Evolutionary conservation across 1,284 basidiomycete species (phyloP), one percentile per base, ranked within the genome.

Genomic region (Puccinia coronata): DNA sequence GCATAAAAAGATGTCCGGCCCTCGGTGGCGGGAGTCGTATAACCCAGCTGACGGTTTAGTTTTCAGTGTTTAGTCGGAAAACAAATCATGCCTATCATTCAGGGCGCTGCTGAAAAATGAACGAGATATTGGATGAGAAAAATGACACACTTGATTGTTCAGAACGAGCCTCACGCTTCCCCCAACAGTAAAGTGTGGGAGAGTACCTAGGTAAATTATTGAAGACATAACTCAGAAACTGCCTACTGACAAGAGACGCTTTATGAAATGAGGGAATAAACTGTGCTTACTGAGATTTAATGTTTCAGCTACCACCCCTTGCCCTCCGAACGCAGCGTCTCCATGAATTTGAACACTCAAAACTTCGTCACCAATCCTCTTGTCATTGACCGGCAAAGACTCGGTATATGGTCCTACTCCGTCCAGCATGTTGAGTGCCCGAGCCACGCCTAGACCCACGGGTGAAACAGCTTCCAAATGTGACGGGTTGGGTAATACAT

Each of bases 111-210:
- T 47, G 16, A 47, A 6, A 47, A 47, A 47, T 8, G 16, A 47
- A 8, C 16, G 43, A 47, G 25, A 34, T 71, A 8, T 23, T 31
- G 25, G 23, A 23, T 6, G 23, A 70, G 14, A 70, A 16, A 16
- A 47, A n/a, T 28, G 8, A 77, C 36, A 34, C 16, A 77, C 74
- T 57, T 78, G 76, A 28, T 78, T 78, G 71, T 96, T 94, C 65
- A 96, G 93, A n/a, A 96, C 92, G 69, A 96, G 87, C 86, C 95
- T 93, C 2, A 96, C 90, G 51, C 91, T 93, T 41, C 94, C 94
- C 0, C 94, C 94, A 81, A 91, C 92, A 0, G 93, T 94, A 84
- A 91, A 96, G 86, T 96, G 93, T 0, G 94, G 94, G 14, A 82
- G 57, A 14, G 74, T 65, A 31, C 59, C 74, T 77, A 25, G 25